Evolutionary conservation across 768 basidiomycete species (phyloP).

Genomic region (Mycena polygramma): DNA sequence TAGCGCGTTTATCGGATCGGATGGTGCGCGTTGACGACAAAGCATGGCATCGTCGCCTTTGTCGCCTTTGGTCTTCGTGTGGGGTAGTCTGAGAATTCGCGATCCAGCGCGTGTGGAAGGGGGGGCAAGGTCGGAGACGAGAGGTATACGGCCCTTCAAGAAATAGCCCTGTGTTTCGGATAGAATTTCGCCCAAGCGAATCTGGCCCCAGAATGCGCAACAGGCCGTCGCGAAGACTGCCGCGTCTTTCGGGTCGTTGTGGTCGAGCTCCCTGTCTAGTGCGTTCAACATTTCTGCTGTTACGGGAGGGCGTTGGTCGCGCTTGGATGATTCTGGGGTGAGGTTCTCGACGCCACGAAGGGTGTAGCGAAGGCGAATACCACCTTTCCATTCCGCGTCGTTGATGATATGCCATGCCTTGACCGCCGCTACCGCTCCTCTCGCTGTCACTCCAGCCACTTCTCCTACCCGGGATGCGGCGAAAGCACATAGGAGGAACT

Average conservation of each 20-base stretch:
- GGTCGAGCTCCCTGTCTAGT: too few species aligned
- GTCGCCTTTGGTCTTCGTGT: not conserved
- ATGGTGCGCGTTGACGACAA: not conserved
- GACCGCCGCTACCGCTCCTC: not conserved
- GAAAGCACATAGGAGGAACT: not conserved
- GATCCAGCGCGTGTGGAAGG: not conserved
- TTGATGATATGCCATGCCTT: not conserved
- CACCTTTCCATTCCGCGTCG: not conserved
- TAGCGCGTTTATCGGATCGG: too few species aligned
- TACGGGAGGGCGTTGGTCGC: too few species aligned
- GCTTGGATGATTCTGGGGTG: too few species aligned
- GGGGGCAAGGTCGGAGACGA: too few species aligned
- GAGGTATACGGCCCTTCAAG: not conserved
- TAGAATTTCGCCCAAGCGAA: conserved; percentile 35
- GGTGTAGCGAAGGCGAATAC: not conserved
- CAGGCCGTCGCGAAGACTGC: conserved; percentile 26
- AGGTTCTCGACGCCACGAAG: too few species aligned
- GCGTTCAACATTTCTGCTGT: too few species aligned
- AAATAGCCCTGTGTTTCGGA: not conserved
- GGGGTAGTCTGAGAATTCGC: not conserved
- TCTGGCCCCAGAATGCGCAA: conserved; percentile 34
- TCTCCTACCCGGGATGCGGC: conserved; percentile 6
- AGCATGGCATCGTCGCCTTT: not conserved
- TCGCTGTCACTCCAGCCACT: not conserved
- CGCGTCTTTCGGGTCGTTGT: too few species aligned